These are phyloP conservation scores for Endotrypanum monterogeii DNA, from an alignment of 208 protist species.

Conservation along the genomic window DNA sequence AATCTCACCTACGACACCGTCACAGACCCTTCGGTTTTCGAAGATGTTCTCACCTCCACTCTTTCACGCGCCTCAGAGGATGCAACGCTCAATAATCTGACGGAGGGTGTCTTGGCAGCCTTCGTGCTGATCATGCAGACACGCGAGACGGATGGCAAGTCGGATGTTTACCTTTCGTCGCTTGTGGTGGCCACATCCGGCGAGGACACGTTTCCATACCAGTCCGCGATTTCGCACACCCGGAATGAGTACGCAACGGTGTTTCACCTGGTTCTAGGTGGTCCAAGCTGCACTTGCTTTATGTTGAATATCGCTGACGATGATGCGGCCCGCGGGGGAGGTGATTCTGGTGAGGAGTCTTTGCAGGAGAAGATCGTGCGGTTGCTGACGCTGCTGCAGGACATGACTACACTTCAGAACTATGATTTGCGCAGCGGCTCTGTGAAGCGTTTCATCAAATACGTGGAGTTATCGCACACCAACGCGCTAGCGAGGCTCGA, in stretches of 20 bases:
- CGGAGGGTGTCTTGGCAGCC: slow-evolving; percentile 50
- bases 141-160: slow-evolving; percentile 49
- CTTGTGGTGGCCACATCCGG: slow-evolving; percentile 60
- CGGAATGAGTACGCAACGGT: slow-evolving; percentile 61
- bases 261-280: slow-evolving; percentile 74
- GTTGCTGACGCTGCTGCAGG: slow-evolving; percentile 45
- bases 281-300: slow-evolving; percentile 70
- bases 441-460: slow-evolving; percentile 73
- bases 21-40: slow-evolving; percentile 45
- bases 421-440: slow-evolving; percentile 78
- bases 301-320: slow-evolving; percentile 71
- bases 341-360: slow-evolving; percentile 32
- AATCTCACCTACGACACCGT: slow-evolving; percentile 62
- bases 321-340: slow-evolving; percentile 29
- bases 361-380: slow-evolving; percentile 48
- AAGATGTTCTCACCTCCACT: slow-evolving; percentile 51
- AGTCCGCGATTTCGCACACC: slow-evolving; percentile 40
- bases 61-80: slow-evolving; percentile 44
- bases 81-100: slow-evolving; percentile 43
- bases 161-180: slow-evolving; percentile 76
- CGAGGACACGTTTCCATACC: slow-evolving; percentile 56
- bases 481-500: slow-evolving; percentile 45
- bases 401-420: slow-evolving; percentile 58
- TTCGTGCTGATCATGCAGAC: slow-evolving; percentile 63
- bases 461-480: slow-evolving; percentile 54